A percentile compares a stretch with the other conserved stretches of the same genome.
Conservation (phyloP, 306 rosid species). For the Hippophae gyantsensis region DNA sequence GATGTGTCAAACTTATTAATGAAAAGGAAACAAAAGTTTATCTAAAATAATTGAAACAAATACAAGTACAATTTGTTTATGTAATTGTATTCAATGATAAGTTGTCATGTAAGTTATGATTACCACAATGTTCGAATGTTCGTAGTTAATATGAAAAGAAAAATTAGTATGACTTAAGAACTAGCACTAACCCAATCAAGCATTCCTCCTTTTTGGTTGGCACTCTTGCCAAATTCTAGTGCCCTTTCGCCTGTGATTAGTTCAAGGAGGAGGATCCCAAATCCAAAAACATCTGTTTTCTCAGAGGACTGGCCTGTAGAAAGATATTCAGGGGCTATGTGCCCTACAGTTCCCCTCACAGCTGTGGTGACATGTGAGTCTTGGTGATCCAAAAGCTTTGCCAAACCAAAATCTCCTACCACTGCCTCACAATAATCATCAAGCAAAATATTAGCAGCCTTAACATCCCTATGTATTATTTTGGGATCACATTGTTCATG, state of each 20-base stretch:
- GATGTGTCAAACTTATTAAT: background rate
- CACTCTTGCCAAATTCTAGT: conserved; percentile 73
- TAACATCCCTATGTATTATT: conserved; percentile 89
- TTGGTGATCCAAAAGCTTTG: conserved; percentile 90
- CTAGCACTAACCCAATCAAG: conserved; percentile 70
- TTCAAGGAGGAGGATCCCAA: conserved; percentile 85
- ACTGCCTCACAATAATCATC: conserved; percentile 93
- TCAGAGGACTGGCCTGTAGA: conserved; percentile 97
- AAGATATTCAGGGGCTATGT: conserved; percentile 90
- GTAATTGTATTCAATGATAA: too few relatives aligned
- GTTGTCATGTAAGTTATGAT: too few relatives aligned
- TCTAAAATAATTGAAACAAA: too few relatives aligned
- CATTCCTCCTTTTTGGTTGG: conserved; percentile 88
- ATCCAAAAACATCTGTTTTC: conserved; percentile 92
- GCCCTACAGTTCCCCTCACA: conserved; percentile 90
- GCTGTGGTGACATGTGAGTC: conserved; percentile 97
- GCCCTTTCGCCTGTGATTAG: conserved; percentile 83
- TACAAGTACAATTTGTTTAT: too few relatives aligned
- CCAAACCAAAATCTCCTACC: conserved; percentile 94
- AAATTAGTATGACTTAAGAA: background rate
- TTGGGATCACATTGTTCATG: conserved; percentile 98
- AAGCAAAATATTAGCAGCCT: conserved; percentile 89
- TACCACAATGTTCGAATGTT: background rate
- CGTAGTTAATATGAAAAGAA: background rate
- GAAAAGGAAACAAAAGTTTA: too few relatives aligned